phyloP scores from a whole-genome alignment of 202 grass and related monocot genomes.

The Setaria viridis region DNA sequence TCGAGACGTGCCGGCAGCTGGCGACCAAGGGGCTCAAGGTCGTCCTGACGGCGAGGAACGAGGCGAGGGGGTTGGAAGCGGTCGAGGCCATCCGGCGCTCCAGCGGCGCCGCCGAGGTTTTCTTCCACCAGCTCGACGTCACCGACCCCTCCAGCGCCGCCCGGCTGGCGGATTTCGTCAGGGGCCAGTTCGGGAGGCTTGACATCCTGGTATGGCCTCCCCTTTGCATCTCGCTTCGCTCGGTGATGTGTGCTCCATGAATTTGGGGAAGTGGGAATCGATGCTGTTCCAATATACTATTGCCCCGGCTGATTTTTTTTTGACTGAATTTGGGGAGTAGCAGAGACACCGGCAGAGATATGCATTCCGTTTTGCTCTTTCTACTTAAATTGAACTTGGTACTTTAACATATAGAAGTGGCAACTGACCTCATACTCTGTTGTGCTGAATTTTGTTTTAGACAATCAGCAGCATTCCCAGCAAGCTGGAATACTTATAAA shows the following conservation, averaged over 20 bases:
- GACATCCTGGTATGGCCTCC: constrained; percentile 59
- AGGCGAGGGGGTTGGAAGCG: constrained; percentile 59
- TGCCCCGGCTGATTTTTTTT: too few species aligned
- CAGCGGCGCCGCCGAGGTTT: constrained; percentile 21
- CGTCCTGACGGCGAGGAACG: constrained; percentile 71
- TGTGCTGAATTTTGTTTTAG: not conserved
- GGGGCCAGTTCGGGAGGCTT: constrained; percentile 54
- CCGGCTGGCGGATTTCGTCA: constrained; percentile 56
- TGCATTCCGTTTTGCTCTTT: constrained; percentile 5
- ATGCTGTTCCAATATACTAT: not conserved
- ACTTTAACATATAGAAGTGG: not conserved
- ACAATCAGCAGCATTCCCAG: not conserved
- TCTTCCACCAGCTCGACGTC: constrained; percentile 77
- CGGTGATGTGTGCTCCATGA: not conserved
- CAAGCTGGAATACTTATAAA: not conserved
- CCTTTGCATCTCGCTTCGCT: not conserved
- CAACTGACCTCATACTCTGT: not conserved
- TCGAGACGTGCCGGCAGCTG: constrained; percentile 75
- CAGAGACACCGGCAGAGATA: not conserved
- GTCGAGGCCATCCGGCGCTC: constrained; percentile 51
- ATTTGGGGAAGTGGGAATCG: constrained; percentile 23
- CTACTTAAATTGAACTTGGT: not conserved
- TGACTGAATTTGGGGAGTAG: too few species aligned
- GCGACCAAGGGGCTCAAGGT: constrained; percentile 49
- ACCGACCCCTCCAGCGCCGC: constrained; percentile 54